phyloP scores from a whole-genome alignment of 495 filamentous ascomycete species.

The Hypoxylon fragiforme region DNA sequence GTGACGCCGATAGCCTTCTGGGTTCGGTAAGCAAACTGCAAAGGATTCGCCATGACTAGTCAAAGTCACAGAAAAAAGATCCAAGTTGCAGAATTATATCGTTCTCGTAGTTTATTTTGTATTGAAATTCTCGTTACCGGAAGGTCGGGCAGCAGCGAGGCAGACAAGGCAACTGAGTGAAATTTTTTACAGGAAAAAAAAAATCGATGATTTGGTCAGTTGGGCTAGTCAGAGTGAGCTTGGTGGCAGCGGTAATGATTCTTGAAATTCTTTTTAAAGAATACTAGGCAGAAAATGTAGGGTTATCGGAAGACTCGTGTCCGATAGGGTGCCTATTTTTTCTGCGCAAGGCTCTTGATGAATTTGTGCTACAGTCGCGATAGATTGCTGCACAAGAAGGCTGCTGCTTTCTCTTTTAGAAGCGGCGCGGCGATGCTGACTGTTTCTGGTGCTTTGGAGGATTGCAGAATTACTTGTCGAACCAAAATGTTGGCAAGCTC shows the following conservation, averaged over 20 bases:
- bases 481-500: slow-evolving; percentile 1
- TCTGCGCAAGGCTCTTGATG: not conserved
- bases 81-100: slow-evolving; percentile 24
- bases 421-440: slow-evolving; percentile 15
- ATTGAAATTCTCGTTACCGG: slow-evolving; percentile 26
- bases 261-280: slow-evolving; percentile 3
- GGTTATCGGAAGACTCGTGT: slow-evolving; percentile 11
- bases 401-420: not conserved
- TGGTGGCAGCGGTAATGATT: not conserved
- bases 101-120: slow-evolving; percentile 36
- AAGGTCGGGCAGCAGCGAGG: slow-evolving; percentile 1
- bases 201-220: slow-evolving; percentile 27
- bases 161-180: slow-evolving; percentile 8
- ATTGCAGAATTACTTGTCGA: not conserved
- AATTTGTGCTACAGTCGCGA: slow-evolving; percentile 9
- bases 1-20: slow-evolving; percentile 93
- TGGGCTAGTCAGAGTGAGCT: slow-evolving; percentile 1
- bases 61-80: slow-evolving; percentile 69
- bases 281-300: slow-evolving; percentile 7
- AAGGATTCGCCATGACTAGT: slow-evolving; percentile 86
- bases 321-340: slow-evolving; percentile 6
- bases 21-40: slow-evolving; percentile 94
- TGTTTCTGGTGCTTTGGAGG: not conserved
- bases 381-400: slow-evolving; percentile 1
- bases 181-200: too few relatives aligned